Base-by-base conservation (phyloP, 441 rosid species). In the Viola pubescens region DNA sequence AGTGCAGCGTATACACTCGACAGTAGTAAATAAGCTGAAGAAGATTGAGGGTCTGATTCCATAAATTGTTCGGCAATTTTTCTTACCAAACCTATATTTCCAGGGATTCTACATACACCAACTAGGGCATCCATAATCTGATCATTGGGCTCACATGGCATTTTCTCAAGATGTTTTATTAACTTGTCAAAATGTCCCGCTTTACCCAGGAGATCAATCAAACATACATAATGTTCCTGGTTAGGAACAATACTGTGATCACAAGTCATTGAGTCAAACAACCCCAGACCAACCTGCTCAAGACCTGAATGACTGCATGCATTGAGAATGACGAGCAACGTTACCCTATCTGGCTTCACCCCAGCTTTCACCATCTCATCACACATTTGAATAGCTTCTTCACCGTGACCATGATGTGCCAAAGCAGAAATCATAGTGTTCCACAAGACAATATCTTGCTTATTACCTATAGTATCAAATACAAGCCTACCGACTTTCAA, bases 271-370 rank as follows among this genome's bases (percentile, higher is more conserved):
- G 54, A 57, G 9, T 66, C 61, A 58, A 81, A 82, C 54, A 70
- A 73, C 51, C 57, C 9, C 37, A 62, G 70, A 56, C 94, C 96
- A 52, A 75, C 62, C 48, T 73, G 71, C 48, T 82, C 81, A 74
- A 70, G 75, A 53, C 96, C 89, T 0, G 79, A 79, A 73, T 88
- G 85, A 69, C 83, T 58, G 16, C 95, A 91, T 55, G 91, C 91
- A 26, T 84, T 75, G 60, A 91, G 84, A 54, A 83, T 48, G 2
- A 90, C 88, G 39, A 81, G 64, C 73, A 88, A 79, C 54, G 95
- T 87, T 66, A 83, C 75, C 63, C 59, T 77, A 55, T 85, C 83
- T 1, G 92, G 96, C 70, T 68, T 61, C 47, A 81, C 47, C 1
- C 75, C 66, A 0, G 60, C 73, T 63, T 57, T 60, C 40, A 79